A percentile compares a stretch with the other conserved stretches of the same genome.
Conservation (phyloP, 805 yeast species). For the Ogataea paraovalis region DNA sequence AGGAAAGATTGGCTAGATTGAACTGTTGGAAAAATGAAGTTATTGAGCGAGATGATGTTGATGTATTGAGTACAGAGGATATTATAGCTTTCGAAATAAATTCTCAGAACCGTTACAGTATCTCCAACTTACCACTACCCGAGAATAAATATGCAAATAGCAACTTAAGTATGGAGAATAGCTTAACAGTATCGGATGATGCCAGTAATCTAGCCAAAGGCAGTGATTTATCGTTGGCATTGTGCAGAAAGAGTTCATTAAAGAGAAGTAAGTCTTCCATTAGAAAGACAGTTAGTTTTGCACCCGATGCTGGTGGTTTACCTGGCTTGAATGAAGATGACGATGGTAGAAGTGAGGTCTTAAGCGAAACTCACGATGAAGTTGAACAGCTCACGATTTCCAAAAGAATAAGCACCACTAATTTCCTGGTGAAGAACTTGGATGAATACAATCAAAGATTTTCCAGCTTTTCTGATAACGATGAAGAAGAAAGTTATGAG, state of each 20-base stretch:
- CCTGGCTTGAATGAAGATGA: slow-evolving; percentile 25
- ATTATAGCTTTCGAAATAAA: slow-evolving; percentile 22
- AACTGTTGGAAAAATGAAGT: slow-evolving; percentile 92
- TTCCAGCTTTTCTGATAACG: slow-evolving; percentile 15
- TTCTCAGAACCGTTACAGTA: slow-evolving; percentile 16
- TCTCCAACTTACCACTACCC: slow-evolving; percentile 9
- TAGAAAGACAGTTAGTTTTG: slow-evolving; percentile 31
- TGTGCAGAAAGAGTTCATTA: slow-evolving; percentile 23
- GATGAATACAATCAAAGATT: slow-evolving; percentile 26
- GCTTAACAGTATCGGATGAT: slow-evolving; percentile 5
- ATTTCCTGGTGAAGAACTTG: slow-evolving; percentile 31
- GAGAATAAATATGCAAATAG: not conserved
- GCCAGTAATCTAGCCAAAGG: not conserved
- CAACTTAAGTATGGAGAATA: slow-evolving; percentile 7
- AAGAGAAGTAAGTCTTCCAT: slow-evolving; percentile 22
- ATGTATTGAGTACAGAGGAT: slow-evolving; percentile 23
- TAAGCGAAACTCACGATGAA: slow-evolving; percentile 37
- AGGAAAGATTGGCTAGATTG: slow-evolving; percentile 84
- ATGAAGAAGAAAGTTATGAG: slow-evolving; percentile 7
- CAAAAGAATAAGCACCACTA: slow-evolving; percentile 26
- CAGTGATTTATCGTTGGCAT: slow-evolving; percentile 14
- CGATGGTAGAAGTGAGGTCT: slow-evolving; percentile 37
- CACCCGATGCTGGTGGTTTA: slow-evolving; percentile 11
- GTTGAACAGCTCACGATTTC: slow-evolving; percentile 21
- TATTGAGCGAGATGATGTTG: slow-evolving; percentile 36